These are phyloP conservation scores for Lipomyces chichibuensis DNA, from an alignment of 805 yeast genomes.

Conservation along the genomic window DNA sequence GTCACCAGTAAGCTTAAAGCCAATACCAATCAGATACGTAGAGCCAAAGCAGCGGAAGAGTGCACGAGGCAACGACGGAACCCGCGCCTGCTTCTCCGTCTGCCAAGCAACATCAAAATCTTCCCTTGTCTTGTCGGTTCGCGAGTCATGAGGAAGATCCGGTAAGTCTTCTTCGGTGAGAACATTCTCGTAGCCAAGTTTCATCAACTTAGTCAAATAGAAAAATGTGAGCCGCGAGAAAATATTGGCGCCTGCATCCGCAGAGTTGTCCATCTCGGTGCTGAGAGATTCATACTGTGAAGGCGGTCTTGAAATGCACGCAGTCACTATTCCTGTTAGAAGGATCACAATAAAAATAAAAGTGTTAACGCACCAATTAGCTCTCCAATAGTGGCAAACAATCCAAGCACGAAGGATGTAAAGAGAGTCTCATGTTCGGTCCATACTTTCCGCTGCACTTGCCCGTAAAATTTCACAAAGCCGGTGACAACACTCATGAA, in stretches of 20 bases:
- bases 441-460: slow-evolving; percentile 22
- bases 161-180: slow-evolving; percentile 67
- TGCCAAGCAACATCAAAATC: slow-evolving; percentile 68
- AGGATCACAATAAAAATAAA: background rate
- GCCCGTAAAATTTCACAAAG: slow-evolving; percentile 22
- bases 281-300: slow-evolving; percentile 43
- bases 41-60: slow-evolving; percentile 69
- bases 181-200: slow-evolving; percentile 66
- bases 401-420: slow-evolving; percentile 6
- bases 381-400: slow-evolving; percentile 12
- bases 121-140: slow-evolving; percentile 48
- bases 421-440: slow-evolving; percentile 6
- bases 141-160: slow-evolving; percentile 67
- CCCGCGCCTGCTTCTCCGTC: slow-evolving; percentile 54
- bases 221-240: slow-evolving; percentile 76
- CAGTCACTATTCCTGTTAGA: slow-evolving; percentile 13
- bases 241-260: slow-evolving; percentile 58
- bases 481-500: slow-evolving; percentile 49
- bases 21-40: slow-evolving; percentile 68
- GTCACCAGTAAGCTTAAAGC: slow-evolving; percentile 75
- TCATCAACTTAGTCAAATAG: slow-evolving; percentile 89
- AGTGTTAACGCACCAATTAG: slow-evolving; percentile 14
- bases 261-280: slow-evolving; percentile 45
- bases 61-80: slow-evolving; percentile 61
- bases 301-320: slow-evolving; percentile 44